Conservation (phyloP, 306 rosid genomes). For the Ammopiptanthus mongolicus region DNA sequence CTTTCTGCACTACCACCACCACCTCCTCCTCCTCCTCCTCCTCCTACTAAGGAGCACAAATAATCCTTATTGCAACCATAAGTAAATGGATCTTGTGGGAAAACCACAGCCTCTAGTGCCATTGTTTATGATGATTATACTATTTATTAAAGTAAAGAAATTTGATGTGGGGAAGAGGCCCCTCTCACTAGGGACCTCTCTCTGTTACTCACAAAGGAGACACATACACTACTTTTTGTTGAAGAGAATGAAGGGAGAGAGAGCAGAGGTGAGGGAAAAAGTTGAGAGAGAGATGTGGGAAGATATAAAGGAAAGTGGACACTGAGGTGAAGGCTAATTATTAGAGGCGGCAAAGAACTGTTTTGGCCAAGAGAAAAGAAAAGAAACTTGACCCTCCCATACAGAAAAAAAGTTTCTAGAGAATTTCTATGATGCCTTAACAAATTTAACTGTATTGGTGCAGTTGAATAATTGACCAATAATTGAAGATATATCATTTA, state of each 20-base stretch:
- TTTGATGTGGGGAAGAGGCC: not conserved
- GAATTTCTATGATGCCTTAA: no score
- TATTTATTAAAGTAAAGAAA: no score
- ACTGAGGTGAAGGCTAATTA: not conserved
- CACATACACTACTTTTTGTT: not conserved
- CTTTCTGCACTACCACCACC: not conserved
- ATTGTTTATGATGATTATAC: not conserved
- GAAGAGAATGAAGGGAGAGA: not conserved
- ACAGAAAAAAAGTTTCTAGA: no score
- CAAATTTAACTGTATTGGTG: no score
- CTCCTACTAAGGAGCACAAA: not conserved
- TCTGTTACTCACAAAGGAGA: not conserved
- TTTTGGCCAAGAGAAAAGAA: not conserved
- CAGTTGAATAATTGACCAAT: no score
- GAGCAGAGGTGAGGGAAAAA: not conserved
- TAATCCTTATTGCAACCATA: conserved; percentile 19
- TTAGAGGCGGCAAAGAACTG: not conserved
- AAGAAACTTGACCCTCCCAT: not conserved
- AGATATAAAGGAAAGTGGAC: not conserved
- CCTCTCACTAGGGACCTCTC: not conserved
- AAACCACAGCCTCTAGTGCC: conserved; percentile 49
- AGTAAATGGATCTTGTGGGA: conserved; percentile 36
- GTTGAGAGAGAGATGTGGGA: not conserved
- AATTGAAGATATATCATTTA: no score
- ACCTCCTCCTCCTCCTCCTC: not conserved